A percentile compares a stretch with the other conserved stretches of the same genome.
These are phyloP conservation scores for Rhododendron ferrugineum DNA, from an alignment of 148 eudicot genomes.

Conservation along the genomic window DNA sequence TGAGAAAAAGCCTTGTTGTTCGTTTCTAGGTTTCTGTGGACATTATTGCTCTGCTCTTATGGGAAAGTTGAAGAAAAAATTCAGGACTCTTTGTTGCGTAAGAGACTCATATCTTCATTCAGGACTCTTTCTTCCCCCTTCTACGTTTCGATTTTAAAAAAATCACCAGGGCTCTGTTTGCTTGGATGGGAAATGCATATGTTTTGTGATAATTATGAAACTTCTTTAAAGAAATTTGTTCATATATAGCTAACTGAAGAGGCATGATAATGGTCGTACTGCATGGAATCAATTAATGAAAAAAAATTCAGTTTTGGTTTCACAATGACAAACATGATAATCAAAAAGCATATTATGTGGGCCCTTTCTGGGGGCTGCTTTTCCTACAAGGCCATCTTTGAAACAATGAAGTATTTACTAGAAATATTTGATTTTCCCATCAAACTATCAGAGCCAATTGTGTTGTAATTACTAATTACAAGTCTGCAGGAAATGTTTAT, in stretches of 20 bases:
- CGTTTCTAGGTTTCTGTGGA: slow-evolving; percentile 29
- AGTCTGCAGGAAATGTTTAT: background rate
- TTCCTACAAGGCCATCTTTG: background rate
- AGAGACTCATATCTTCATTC: slow-evolving; percentile 21
- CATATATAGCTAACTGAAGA: background rate
- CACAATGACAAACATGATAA: background rate
- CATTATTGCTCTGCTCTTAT: slow-evolving; percentile 41
- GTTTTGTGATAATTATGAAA: background rate
- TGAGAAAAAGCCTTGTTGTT: slow-evolving; percentile 34
- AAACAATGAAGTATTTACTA: background rate
- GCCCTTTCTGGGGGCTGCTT: background rate
- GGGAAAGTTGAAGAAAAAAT: slow-evolving; percentile 52
- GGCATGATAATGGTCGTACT: background rate
- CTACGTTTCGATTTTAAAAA: background rate
- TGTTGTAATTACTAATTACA: background rate
- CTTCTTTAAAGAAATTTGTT: background rate
- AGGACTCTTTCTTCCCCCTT: background rate
- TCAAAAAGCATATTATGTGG: background rate
- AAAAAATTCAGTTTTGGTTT: background rate
- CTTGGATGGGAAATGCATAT: background rate
- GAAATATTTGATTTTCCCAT: background rate
- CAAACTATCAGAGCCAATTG: background rate
- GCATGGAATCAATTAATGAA: background rate
- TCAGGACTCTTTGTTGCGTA: slow-evolving; percentile 45
- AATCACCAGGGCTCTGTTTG: background rate